These are phyloP conservation scores for Phyllosticta citriasiana DNA, from an alignment of 2,329 filamentous ascomycete species.

Conservation along the genomic window DNA sequence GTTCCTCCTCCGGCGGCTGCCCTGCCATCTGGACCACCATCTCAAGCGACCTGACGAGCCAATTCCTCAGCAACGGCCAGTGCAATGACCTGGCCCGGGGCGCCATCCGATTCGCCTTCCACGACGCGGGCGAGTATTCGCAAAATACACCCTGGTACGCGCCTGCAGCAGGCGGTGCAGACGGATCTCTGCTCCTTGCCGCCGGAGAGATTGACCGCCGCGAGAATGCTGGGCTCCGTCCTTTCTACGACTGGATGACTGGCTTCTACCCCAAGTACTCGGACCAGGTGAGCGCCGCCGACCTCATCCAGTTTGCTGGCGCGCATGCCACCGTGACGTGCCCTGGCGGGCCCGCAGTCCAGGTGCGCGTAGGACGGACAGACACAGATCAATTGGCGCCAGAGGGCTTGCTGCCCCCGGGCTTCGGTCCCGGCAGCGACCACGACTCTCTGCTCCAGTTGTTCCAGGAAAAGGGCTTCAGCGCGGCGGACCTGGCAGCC, in stretches of 20 bases:
- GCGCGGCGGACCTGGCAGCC: conserved; percentile 40
- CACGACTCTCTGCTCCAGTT: conserved; percentile 36
- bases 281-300: conserved; percentile 41
- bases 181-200: conserved; percentile 30
- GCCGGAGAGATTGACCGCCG: conserved; percentile 25
- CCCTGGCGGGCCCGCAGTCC: conserved; percentile 41
- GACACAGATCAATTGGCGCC: conserved; percentile 35
- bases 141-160: not conserved
- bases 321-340: conserved; percentile 41
- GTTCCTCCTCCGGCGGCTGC: conserved; percentile 10
- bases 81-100: conserved; percentile 20
- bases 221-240: conserved; percentile 37
- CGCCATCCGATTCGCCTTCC: conserved; percentile 24
- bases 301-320: conserved; percentile 43
- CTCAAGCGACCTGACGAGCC: conserved; percentile 15
- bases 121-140: conserved; percentile 18
- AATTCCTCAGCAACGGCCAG: conserved; percentile 13
- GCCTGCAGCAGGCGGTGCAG: conserved; percentile 25
- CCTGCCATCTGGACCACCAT: conserved; percentile 19
- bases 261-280: conserved; percentile 31
- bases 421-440: conserved; percentile 23
- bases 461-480: conserved; percentile 43
- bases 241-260: conserved; percentile 23
- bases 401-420: conserved; percentile 34
- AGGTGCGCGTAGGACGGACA: conserved; percentile 40